These are phyloP conservation scores for Tetrapyrgos nigripes DNA, from an alignment of 1,284 basidiomycete genomes.

Conservation along the genomic window DNA sequence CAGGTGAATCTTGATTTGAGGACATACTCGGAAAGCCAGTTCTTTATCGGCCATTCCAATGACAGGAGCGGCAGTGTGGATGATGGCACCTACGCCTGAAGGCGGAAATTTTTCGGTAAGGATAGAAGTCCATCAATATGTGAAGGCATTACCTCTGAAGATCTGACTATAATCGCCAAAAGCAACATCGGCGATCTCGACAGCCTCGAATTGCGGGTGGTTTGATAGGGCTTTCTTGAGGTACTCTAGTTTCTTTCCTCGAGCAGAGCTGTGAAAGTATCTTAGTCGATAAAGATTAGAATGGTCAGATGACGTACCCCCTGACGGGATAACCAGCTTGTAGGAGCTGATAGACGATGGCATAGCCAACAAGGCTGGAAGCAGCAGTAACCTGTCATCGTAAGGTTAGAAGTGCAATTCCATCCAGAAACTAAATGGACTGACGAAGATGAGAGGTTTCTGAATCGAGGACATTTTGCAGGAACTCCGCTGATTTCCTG, in stretches of 20 bases:
- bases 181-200: conserved; percentile 9
- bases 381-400: conserved; percentile 16
- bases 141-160: conserved; percentile 4
- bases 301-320: neutral
- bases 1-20: no score
- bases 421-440: no score
- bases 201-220: conserved; percentile 11
- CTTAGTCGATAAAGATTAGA: neutral
- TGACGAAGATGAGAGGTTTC: neutral
- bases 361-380: conserved; percentile 12
- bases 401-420: no score
- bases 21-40: conserved; percentile 18
- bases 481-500: no score
- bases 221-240: conserved; percentile 6
- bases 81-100: conserved; percentile 10
- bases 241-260: conserved; percentile 9
- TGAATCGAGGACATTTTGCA: no score
- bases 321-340: conserved; percentile 10
- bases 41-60: conserved; percentile 11
- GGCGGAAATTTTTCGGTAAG: no score
- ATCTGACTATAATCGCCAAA: conserved; percentile 6
- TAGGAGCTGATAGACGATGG: conserved; percentile 13
- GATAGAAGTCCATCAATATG: neutral
- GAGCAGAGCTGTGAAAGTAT: conserved; percentile 5
- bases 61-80: conserved; percentile 13